These are phyloP conservation scores for Hypoxylon rickii DNA, from an alignment of 495 filamentous ascomycete species.

Conservation along the genomic window DNA sequence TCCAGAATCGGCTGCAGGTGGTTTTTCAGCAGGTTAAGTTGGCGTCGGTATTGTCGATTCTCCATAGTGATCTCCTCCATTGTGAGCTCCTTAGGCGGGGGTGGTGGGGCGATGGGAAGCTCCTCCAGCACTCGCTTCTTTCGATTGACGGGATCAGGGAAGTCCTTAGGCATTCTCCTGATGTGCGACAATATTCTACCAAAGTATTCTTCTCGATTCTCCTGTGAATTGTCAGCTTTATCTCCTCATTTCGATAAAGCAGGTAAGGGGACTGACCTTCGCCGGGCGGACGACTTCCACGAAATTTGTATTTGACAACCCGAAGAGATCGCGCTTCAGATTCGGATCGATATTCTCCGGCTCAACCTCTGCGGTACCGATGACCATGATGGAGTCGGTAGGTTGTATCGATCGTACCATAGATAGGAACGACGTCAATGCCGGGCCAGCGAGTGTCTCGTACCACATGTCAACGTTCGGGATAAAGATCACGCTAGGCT, in stretches of 20 bases:
- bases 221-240: conserved; percentile 47
- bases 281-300: conserved; percentile 68
- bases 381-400: conserved; percentile 83
- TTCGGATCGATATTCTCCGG: conserved; percentile 54
- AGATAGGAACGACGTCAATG: conserved; percentile 77
- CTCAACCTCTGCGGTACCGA: conserved; percentile 76
- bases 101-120: conserved; percentile 74
- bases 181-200: conserved; percentile 70
- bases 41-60: conserved; percentile 77
- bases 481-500: conserved; percentile 94
- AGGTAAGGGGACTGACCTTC: conserved; percentile 51
- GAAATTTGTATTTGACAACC: conserved; percentile 77
- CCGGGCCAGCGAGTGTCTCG: conserved; percentile 48
- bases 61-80: conserved; percentile 81
- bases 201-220: conserved; percentile 78
- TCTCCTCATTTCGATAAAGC: not conserved
- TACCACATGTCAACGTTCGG: conserved; percentile 90
- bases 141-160: conserved; percentile 81
- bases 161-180: conserved; percentile 75
- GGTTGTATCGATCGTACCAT: conserved; percentile 78
- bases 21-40: conserved; percentile 82
- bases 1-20: conserved; percentile 93
- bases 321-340: conserved; percentile 79
- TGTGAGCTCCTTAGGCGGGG: conserved; percentile 62
- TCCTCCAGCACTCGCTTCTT: conserved; percentile 81